phyloP scores from a whole-genome alignment of 306 rosid genomes.

The Hippophae tibetana region DNA sequence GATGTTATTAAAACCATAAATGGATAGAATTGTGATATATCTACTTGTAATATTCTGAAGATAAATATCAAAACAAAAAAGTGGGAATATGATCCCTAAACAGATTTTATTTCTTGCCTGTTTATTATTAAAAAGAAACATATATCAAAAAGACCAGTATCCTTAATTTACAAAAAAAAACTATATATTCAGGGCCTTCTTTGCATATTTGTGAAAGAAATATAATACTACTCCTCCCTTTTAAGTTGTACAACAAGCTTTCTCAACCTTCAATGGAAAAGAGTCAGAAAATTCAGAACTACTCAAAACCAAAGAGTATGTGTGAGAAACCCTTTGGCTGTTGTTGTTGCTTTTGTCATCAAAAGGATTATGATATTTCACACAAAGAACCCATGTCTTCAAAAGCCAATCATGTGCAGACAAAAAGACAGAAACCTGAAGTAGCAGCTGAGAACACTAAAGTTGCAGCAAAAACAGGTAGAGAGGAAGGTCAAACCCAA shows the following conservation, averaged over 20 bases:
- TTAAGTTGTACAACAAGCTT: background rate
- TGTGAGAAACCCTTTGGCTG: background rate
- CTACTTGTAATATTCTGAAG: background rate
- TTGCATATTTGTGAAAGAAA: too few relatives aligned
- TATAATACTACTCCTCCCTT: background rate
- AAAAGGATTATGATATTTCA: background rate
- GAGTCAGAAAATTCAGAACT: background rate
- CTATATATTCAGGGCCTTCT: background rate
- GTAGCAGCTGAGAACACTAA: background rate
- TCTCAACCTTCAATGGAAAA: background rate
- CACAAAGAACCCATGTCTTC: background rate
- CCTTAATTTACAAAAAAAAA: slow-evolving; percentile 2
- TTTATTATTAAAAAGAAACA: background rate
- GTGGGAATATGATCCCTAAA: slow-evolving; percentile 11
- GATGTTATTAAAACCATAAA: background rate
- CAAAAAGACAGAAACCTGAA: background rate
- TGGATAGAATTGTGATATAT: background rate
- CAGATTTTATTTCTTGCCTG: background rate
- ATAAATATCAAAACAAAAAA: background rate
- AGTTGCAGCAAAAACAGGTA: background rate
- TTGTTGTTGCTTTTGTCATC: background rate
- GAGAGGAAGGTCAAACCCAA: background rate
- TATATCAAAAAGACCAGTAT: background rate
- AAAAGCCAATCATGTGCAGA: background rate
- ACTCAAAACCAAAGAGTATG: too few relatives aligned